Conservation (phyloP, 2,329 filamentous ascomycete genomes). For the Alternaria dauci region DNA sequence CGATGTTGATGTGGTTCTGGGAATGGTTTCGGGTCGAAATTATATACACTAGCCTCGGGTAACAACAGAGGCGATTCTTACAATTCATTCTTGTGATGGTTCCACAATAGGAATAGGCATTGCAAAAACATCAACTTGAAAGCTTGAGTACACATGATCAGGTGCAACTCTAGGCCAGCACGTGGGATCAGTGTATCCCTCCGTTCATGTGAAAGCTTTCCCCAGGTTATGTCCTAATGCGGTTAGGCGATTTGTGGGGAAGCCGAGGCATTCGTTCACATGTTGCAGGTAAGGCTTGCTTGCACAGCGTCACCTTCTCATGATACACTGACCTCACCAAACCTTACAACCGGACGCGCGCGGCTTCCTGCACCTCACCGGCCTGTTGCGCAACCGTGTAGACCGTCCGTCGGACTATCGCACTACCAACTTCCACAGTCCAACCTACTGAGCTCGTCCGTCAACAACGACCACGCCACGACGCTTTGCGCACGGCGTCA, state of each 20-base stretch:
- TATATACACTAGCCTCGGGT: background rate
- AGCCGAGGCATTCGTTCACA: slow-evolving; percentile 36
- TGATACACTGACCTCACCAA: slow-evolving; percentile 10
- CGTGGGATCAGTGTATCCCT: background rate
- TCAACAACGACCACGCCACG: slow-evolving; percentile 7
- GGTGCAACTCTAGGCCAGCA: background rate
- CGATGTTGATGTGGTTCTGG: background rate
- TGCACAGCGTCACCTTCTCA: slow-evolving; percentile 17
- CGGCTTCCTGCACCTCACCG: background rate
- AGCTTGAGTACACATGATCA: background rate
- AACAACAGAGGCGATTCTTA: background rate
- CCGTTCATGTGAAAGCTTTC: slow-evolving; percentile 20
- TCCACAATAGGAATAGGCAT: background rate
- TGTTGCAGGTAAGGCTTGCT: slow-evolving; percentile 27
- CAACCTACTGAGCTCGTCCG: background rate
- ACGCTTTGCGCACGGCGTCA: slow-evolving; percentile 4
- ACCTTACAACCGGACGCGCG: slow-evolving; percentile 17
- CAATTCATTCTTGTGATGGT: background rate
- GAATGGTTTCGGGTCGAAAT: background rate
- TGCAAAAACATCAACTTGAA: background rate
- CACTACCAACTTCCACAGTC: background rate
- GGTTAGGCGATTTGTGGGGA: slow-evolving; percentile 28
- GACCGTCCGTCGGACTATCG: no score
- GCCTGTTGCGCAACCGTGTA: background rate
- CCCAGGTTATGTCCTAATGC: slow-evolving; percentile 10